phyloP scores from a whole-genome alignment of 2,329 filamentous ascomycete species.

The Aspergillus sp. region DNA sequence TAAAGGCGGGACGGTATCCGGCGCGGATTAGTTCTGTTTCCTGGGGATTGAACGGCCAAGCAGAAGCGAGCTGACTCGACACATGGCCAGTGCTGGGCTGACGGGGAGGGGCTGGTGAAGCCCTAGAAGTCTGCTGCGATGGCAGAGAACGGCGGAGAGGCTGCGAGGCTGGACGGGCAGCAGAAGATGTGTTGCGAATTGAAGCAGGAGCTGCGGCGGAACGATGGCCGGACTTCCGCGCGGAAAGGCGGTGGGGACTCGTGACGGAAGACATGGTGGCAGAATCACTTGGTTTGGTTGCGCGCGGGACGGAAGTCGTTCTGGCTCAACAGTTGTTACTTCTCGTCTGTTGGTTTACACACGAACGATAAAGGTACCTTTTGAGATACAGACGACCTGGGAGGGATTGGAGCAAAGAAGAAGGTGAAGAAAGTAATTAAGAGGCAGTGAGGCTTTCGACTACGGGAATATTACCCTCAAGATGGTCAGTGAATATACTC shows the following conservation, averaged over 20 bases:
- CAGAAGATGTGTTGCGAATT: constrained; percentile 6
- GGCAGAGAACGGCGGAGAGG: background rate
- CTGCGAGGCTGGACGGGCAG: background rate
- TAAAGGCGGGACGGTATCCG: constrained; percentile 27
- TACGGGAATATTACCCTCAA: constrained; percentile 17
- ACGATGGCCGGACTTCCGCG: constrained; percentile 4
- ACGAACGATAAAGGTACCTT: too few relatives aligned
- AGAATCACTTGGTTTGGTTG: constrained; percentile 15
- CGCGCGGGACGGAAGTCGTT: background rate
- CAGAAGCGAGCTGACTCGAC: constrained; percentile 17
- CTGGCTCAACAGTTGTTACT: background rate
- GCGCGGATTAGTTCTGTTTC: constrained; percentile 26
- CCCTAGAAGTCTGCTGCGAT: constrained; percentile 3
- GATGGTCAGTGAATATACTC: constrained; percentile 31
- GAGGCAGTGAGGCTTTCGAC: background rate
- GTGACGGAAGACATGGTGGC: constrained; percentile 18
- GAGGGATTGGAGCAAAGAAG: background rate
- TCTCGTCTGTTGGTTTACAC: background rate
- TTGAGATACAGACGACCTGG: too few relatives aligned
- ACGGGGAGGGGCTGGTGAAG: background rate
- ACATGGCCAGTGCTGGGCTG: constrained; percentile 22
- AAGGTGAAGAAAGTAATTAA: background rate
- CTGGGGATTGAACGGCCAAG: constrained; percentile 25
- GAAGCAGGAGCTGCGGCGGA: background rate
- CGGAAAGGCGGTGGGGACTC: constrained; percentile 20